These are phyloP conservation scores for Bathelium albidoporum DNA, from an alignment of 495 filamentous ascomycete species.

Conservation along the genomic window DNA sequence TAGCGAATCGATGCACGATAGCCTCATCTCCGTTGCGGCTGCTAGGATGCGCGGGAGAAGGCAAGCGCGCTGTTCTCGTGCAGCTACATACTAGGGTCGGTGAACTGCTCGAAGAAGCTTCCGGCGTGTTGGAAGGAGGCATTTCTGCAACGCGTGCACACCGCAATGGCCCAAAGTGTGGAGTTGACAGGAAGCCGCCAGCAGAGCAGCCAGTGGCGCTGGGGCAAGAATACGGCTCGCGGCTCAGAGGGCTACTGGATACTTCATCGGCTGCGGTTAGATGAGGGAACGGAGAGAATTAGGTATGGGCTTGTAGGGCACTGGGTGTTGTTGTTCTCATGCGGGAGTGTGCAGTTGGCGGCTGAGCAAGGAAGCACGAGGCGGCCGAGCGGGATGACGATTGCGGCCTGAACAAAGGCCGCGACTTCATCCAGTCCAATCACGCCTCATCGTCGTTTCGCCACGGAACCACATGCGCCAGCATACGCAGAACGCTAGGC, in stretches of 20 bases:
- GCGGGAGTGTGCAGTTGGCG: not conserved
- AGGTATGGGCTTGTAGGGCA: not conserved
- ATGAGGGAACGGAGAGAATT: not conserved
- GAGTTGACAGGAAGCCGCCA: not conserved
- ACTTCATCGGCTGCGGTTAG: not conserved
- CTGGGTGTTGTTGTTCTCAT: constrained; percentile 1
- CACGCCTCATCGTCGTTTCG: not conserved
- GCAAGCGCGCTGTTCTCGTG: too few relatives aligned
- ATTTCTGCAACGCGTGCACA: not conserved
- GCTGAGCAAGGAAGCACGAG: not conserved
- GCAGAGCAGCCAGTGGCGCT: not conserved
- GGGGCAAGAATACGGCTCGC: not conserved
- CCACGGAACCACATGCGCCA: too few relatives aligned
- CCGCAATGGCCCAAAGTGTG: not conserved
- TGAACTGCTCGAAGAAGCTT: not conserved
- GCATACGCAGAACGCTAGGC: not conserved
- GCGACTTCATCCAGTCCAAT: not conserved
- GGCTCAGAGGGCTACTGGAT: not conserved
- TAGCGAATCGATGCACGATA: not conserved
- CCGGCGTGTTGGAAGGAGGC: constrained; percentile 1
- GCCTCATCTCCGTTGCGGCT: not conserved
- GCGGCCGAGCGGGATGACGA: constrained; percentile 4
- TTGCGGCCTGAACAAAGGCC: constrained; percentile 1
- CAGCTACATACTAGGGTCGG: not conserved
- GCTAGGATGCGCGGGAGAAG: not conserved